Base-by-base conservation (phyloP, 2,329 filamentous ascomycete genomes). In the Penicillium expansum region DNA sequence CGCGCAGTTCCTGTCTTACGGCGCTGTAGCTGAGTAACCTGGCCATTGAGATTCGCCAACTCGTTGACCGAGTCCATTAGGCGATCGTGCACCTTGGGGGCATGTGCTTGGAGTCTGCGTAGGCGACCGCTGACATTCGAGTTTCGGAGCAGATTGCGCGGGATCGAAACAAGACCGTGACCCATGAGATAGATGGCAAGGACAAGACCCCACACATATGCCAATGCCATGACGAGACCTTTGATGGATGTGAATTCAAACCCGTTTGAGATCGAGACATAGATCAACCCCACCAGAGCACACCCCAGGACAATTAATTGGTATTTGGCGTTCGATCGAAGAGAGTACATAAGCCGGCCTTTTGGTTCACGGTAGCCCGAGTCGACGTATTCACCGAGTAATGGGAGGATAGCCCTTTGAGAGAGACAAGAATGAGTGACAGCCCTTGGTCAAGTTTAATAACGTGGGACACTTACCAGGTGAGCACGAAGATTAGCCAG, bases 101-200 rank as follows among this genome's bases (percentile, higher is more conserved):
- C 94, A 60, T 88, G 84, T 9, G 81, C 80, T 70, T 97, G 92
- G 35, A 97, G 79, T 35, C 89, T 82, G 59, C 87, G 86, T 45
- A 99, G 75, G 55, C 87, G 83, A 48, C 85, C 85, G 62, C 87
- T 89, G 44, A 92, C 85, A 69, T 87, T 91, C 32, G 92, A 88
- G 69, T 91, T 89, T 57, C 88, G 86, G 67, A 94, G 88, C 16
- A 99, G 79, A 37, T 84, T 85, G 62, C 93, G 83, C 0, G 94
- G 94, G 56, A 99, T 89, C 1, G 92, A 89, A 32, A 99, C 94
- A 27, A 99, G 81, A 8, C 94, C 94, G 74, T 99, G 94, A 7
- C 94, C 94, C 93, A 99, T 97, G 39, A 99, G 82, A 69, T 96
- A 97, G 60, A 99, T 96, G 44, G 92, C 94, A 51, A 97, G 81